A percentile compares a stretch with the other conserved stretches of the same genome.
Conservation (phyloP, 1,284 basidiomycete genomes). For the Apiotrichum veenhuisii region DNA sequence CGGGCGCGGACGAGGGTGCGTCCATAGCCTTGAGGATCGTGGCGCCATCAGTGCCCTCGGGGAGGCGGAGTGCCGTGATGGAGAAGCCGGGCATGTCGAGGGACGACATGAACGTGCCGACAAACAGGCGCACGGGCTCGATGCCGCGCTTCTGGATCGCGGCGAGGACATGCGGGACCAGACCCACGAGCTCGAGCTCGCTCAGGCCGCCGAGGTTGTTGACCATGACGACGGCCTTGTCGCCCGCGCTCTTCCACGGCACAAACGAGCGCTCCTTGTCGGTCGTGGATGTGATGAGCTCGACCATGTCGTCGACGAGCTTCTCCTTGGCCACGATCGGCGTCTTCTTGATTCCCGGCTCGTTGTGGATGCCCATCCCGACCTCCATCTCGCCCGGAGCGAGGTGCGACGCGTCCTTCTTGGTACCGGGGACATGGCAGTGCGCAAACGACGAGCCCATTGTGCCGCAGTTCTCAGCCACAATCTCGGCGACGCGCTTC, state of each 20-base stretch:
- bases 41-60: constrained; percentile 53
- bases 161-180: constrained; percentile 49
- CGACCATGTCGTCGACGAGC: constrained; percentile 68
- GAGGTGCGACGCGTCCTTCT: constrained; percentile 4
- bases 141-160: constrained; percentile 60
- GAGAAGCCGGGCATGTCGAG: constrained; percentile 95
- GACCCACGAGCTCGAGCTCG: constrained; percentile 74
- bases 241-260: constrained; percentile 64
- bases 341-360: constrained; percentile 72
- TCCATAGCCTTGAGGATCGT: constrained; percentile 71
- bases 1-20: constrained; percentile 66
- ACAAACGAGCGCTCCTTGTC: constrained; percentile 84
- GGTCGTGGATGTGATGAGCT: constrained; percentile 65
- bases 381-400: constrained; percentile 68
- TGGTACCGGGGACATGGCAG: constrained; percentile 57
- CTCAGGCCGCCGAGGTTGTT: constrained; percentile 68
- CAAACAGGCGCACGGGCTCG: constrained; percentile 61
- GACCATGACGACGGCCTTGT: constrained; percentile 56
- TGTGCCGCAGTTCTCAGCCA: constrained; percentile 64
- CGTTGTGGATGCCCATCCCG: constrained; percentile 83
- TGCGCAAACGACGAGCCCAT: constrained; percentile 90
- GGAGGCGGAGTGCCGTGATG: constrained; percentile 77
- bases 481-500: constrained; percentile 64
- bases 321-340: constrained; percentile 60
- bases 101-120: constrained; percentile 85